These are phyloP conservation scores for Apiospora phragmitis DNA, from an alignment of 2,329 filamentous ascomycete genomes.

Conservation along the genomic window DNA sequence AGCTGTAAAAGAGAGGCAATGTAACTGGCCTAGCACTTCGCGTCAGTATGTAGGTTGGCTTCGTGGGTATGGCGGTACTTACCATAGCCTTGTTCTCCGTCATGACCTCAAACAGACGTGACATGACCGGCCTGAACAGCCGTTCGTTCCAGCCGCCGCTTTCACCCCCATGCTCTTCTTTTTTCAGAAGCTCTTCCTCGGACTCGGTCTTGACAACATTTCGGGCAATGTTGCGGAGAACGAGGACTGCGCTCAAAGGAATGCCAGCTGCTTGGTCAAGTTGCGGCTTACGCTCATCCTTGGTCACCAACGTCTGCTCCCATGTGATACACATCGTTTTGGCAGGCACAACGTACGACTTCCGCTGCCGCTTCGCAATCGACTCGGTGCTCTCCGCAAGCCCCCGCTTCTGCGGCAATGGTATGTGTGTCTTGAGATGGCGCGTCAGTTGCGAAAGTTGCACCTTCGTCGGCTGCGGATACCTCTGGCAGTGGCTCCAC, in stretches of 20 bases:
- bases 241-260: constrained; percentile 74
- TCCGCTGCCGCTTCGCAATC: constrained; percentile 35
- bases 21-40: constrained; percentile 20
- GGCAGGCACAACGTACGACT: constrained; percentile 53
- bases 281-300: constrained; percentile 60
- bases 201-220: constrained; percentile 64
- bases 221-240: constrained; percentile 75
- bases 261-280: constrained; percentile 70
- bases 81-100: constrained; percentile 67
- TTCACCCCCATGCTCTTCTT: constrained; percentile 46
- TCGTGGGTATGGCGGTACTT: constrained; percentile 24
- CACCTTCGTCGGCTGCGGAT: constrained; percentile 45
- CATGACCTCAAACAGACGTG: constrained; percentile 68
- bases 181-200: constrained; percentile 54
- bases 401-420: constrained; percentile 36
- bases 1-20: constrained; percentile 26
- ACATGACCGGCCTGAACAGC: constrained; percentile 66
- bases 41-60: background rate
- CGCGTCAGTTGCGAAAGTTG: constrained; percentile 54
- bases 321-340: constrained; percentile 55
- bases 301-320: constrained; percentile 56
- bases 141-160: constrained; percentile 65
- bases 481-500: constrained; percentile 68
- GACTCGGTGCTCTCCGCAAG: constrained; percentile 27
- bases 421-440: constrained; percentile 71